These are phyloP conservation scores for Paramecium pentaurelia DNA, from an alignment of 73 alveolate species.

Conservation along the genomic window DNA sequence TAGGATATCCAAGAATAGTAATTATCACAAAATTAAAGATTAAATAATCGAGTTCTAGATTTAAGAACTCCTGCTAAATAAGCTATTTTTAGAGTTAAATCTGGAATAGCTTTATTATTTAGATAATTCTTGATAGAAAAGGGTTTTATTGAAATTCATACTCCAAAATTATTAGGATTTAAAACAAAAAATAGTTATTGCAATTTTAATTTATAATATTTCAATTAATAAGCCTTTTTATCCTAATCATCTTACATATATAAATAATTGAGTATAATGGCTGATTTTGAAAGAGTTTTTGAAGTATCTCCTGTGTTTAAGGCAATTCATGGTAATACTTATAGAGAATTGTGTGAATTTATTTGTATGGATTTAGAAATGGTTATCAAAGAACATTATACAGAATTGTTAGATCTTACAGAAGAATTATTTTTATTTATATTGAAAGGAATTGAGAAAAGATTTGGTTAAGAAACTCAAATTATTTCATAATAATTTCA, in stretches of 20 bases:
- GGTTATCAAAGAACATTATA: slow-evolving; percentile 97
- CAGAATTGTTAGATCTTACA: slow-evolving; percentile 94
- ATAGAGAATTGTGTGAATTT: slow-evolving; percentile 98
- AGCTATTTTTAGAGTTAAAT: slow-evolving; percentile 89
- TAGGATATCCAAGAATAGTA: neutral
- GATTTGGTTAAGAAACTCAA: slow-evolving; percentile 80
- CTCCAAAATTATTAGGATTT: slow-evolving; percentile 99
- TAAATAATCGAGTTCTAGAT: slow-evolving; percentile 93
- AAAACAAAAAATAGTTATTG: slow-evolving; percentile 99
- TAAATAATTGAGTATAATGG: slow-evolving; percentile 98
- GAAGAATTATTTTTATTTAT: slow-evolving; percentile 82
- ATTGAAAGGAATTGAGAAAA: slow-evolving; percentile 83
- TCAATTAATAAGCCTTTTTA: slow-evolving; percentile 93
- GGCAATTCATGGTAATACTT: slow-evolving; percentile 96
- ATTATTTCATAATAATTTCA: slow-evolving; percentile 85
- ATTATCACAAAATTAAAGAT: slow-evolving; percentile 72
- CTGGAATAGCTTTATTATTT: slow-evolving; percentile 94
- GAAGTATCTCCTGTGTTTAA: slow-evolving; percentile 99
- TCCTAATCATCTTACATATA: slow-evolving; percentile 99
- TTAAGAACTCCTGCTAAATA: slow-evolving; percentile 96
- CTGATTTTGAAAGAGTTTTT: slow-evolving; percentile 96
- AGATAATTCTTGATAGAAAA: slow-evolving; percentile 83
- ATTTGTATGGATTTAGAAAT: slow-evolving; percentile 99
- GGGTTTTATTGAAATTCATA: slow-evolving; percentile 97
- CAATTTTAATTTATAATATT: slow-evolving; percentile 93